Base-by-base conservation (phyloP, 306 rosid species). In the Parietaria judaica region DNA sequence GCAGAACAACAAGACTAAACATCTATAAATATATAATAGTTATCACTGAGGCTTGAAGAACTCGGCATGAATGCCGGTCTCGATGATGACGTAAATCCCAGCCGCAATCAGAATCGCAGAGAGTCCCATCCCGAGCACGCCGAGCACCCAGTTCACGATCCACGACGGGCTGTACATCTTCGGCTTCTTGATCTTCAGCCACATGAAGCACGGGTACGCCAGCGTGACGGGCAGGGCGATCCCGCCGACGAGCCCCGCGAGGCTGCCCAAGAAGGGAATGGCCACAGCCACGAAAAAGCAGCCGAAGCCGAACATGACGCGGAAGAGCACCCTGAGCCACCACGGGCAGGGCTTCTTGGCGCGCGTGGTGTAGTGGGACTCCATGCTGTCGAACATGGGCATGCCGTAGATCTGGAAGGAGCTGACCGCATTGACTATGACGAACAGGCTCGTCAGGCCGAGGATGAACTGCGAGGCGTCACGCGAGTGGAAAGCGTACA, bases 131-230 rank as follows among this genome's bases (percentile, higher is more conserved):
- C 95, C 95, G 14, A 76, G 31, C 17, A 79, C 61, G 5, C 95
- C 95, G 34, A 87, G 78, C 17, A 71, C 62, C 91, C 88, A 84
- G 14, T 87, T 87, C 36, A 84, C 48, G 35, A 75, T 72, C 95
- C 95, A 87, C 52, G 69, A 73, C 0, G 71, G 60, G 36, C 80
- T 23, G 6, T 47, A 73, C 53, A 8, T 50, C 63, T 70, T 70
- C 0, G 87, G 87, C 74, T 76, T 79, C 66, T 82, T 76, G 14
- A 79, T 61, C 79, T 76, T 76, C 47, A 79, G 63, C 84, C 87
- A 82, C 87, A 79, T 73, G 68, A 77, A 82, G 16, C 84, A 76
- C 4, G 87, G 87, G 58, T 69, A 82, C 0, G 75, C 84, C n/a
- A 79, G 68, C 2, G 87, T 79, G 36, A 82, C 80, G 0, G 87